phyloP scores from a whole-genome alignment of 257 asterid genomes.

The Solanum habrochaites region DNA sequence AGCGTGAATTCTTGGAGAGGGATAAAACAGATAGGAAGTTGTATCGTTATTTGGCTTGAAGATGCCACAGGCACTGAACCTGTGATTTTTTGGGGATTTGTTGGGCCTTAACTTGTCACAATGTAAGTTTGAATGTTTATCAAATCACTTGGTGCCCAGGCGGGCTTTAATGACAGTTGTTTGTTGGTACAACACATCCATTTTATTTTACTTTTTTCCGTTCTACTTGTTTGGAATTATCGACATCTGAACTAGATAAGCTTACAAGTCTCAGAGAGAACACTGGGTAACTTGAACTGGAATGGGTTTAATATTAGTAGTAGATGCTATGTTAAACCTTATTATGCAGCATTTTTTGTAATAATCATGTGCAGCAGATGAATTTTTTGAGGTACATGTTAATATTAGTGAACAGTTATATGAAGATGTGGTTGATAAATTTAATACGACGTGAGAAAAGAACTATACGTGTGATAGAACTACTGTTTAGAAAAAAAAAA shows the following conservation, averaged over 20 bases:
- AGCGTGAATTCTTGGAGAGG: constrained; percentile 24
- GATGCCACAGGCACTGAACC: background rate
- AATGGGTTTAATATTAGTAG: background rate
- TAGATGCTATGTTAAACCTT: background rate
- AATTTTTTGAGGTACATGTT: background rate
- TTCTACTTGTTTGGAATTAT: too few species aligned
- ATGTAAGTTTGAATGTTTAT: background rate
- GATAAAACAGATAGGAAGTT: constrained; percentile 21
- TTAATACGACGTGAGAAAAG: background rate
- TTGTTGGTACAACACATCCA: background rate
- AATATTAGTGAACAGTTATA: background rate
- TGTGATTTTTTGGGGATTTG: background rate
- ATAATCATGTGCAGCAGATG: background rate
- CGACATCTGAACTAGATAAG: background rate
- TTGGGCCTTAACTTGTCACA: background rate
- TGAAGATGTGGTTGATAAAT: background rate
- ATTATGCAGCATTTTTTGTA: background rate
- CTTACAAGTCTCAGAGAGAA: background rate
- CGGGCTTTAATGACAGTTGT: background rate
- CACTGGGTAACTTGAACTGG: background rate
- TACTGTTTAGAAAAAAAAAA: background rate
- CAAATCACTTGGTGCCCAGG: background rate
- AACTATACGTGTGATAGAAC: background rate
- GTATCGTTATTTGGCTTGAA: constrained; percentile 23
- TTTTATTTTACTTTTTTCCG: background rate